A percentile compares a stretch with the other conserved stretches of the same genome.
These are phyloP conservation scores for Stachybotrys echinatus DNA, from an alignment of 2,329 filamentous ascomycete genomes.

Conservation along the genomic window DNA sequence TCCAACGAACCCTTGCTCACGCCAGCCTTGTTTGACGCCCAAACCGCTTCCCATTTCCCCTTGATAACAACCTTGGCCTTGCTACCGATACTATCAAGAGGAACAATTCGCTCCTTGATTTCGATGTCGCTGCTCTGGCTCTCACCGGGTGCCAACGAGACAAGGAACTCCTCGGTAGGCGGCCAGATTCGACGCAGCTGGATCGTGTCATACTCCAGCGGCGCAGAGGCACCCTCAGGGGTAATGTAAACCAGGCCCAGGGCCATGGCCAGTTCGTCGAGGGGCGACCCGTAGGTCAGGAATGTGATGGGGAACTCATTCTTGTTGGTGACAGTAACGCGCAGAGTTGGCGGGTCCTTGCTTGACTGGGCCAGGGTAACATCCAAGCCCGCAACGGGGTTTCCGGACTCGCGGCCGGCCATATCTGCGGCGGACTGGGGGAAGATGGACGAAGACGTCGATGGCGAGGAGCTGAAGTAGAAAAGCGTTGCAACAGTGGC, in stretches of 20 bases:
- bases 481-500: neutral
- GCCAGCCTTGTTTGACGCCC: constrained; percentile 16
- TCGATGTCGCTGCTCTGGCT: constrained; percentile 26
- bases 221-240: constrained; percentile 22
- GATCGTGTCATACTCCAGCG: constrained; percentile 30
- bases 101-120: constrained; percentile 29
- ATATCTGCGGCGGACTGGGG: neutral
- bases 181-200: constrained; percentile 35
- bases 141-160: constrained; percentile 32
- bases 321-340: constrained; percentile 33
- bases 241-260: constrained; percentile 36
- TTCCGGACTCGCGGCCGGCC: neutral
- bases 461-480: neutral
- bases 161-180: constrained; percentile 27
- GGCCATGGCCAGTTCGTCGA: constrained; percentile 35
- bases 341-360: constrained; percentile 29
- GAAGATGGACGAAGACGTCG: neutral
- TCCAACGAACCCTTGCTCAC: constrained; percentile 13
- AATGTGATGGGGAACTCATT: constrained; percentile 31
- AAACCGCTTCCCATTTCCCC: constrained; percentile 31
- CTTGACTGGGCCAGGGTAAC: constrained; percentile 25
- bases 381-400: constrained; percentile 18
- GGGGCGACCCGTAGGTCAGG: constrained; percentile 37
- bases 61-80: constrained; percentile 26
- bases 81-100: constrained; percentile 23